Conservation (phyloP, 2,329 filamentous ascomycete genomes). For the Pyricularia grisea region DNA sequence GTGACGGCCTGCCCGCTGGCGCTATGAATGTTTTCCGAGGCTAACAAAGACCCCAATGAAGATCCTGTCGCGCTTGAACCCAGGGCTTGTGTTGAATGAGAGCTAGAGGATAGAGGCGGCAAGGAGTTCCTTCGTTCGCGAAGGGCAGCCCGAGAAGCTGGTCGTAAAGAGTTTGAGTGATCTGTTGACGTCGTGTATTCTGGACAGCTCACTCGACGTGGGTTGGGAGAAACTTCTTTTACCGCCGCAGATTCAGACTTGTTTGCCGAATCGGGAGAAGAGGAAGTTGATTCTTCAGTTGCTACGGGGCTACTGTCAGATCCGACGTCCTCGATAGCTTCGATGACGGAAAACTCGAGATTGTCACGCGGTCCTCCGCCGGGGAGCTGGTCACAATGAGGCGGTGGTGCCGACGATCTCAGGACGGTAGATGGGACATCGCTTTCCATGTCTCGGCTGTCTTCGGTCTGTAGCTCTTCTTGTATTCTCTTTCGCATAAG, state of each 20-base stretch:
- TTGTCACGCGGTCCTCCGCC: constrained; percentile 35
- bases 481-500: constrained; percentile 48
- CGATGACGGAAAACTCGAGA: constrained; percentile 33
- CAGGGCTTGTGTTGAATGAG: constrained; percentile 8
- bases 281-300: neutral
- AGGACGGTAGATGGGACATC: constrained; percentile 13
- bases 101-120: constrained; percentile 10
- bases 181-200: constrained; percentile 2
- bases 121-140: constrained; percentile 10
- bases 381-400: constrained; percentile 18
- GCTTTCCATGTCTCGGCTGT: constrained; percentile 23
- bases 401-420: constrained; percentile 14
- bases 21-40: neutral
- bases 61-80: neutral
- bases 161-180: neutral
- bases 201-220: constrained; percentile 8
- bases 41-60: neutral
- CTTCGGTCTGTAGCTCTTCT: constrained; percentile 42
- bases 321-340: constrained; percentile 8
- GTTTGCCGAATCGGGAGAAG: neutral
- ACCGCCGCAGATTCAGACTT: neutral
- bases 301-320: neutral
- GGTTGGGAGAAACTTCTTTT: neutral
- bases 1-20: constrained; percentile 1
- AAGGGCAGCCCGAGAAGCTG: constrained; percentile 1